Conservation (phyloP, 1,284 basidiomycete species). For the Fomitopsis schrenkii region DNA sequence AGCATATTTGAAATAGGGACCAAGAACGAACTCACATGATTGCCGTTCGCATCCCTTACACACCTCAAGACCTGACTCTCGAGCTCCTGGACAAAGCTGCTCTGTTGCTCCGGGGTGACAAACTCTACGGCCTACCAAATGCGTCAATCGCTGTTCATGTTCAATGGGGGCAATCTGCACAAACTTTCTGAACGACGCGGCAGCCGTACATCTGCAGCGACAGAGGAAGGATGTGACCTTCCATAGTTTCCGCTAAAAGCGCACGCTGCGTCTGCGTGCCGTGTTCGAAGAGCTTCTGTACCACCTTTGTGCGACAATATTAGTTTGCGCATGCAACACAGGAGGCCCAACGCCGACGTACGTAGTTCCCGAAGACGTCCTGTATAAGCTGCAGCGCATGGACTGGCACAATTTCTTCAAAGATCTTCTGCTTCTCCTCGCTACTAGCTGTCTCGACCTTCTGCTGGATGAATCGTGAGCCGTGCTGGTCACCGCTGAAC, state of each 20-base stretch:
- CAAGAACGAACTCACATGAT: constrained; percentile 65
- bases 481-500: constrained; percentile 93
- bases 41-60: constrained; percentile 92
- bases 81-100: constrained; percentile 74
- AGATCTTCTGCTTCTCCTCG: constrained; percentile 81
- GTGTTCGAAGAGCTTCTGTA: constrained; percentile 94
- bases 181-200: constrained; percentile 86
- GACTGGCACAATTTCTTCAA: constrained; percentile 84
- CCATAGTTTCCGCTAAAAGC: constrained; percentile 71
- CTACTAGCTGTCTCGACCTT: constrained; percentile 73
- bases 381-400: constrained; percentile 80
- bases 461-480: constrained; percentile 88
- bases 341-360: constrained; percentile 31
- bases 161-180: neutral
- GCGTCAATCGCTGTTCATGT: constrained; percentile 2
- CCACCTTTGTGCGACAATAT: constrained; percentile 51
- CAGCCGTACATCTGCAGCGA: constrained; percentile 97
- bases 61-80: constrained; percentile 82
- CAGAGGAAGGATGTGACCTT: constrained; percentile 74
- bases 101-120: constrained; percentile 76
- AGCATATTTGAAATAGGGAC: neutral
- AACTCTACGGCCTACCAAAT: constrained; percentile 75
- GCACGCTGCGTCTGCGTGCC: constrained; percentile 78
- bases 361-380: constrained; percentile 98
- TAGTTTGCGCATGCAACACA: constrained; percentile 3